Evolutionary conservation across 495 filamentous ascomycete species (phyloP), one percentile per base, ranked within the genome.

Genomic region (Aspergillus mulundensis): DNA sequence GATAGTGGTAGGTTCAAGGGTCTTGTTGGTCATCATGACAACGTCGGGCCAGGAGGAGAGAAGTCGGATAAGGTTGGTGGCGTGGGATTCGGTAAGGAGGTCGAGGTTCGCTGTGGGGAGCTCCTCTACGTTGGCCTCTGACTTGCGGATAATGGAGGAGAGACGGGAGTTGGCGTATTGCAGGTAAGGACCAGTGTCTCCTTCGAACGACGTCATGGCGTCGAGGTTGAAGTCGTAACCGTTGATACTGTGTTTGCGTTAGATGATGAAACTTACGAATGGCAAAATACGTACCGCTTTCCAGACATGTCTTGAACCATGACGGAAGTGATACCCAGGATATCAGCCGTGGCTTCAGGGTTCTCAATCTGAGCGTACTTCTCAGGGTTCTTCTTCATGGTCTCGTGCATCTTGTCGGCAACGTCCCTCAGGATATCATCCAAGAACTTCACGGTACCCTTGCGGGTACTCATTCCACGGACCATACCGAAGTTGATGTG

Each of bases 401-500:
- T 83, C 53, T 85, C 84, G 70, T 87, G 85, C 83, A 88, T 87
- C 67, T 85, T 82, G 21, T 86, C 84, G 32, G 76, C 79, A 36
- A 85, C 82, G 58, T 86, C 79, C 39, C 73, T 65, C 48, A 90
- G 70, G 48, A 87, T 86, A 64, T 88, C 84, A 54, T 85, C 84
- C 54, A 89, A 71, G 66, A 87, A 86, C 66, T 87, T 86, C 8
- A 84, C 86, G 7, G 83, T 87, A 52, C 86, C 86, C 70, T 84
- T 84, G 40, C 84, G 72, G 15, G 84, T 88, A 56, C 81, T 83
- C 84, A 88, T 87, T 51, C 84, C 84, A 42, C 79, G 74, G 43
- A 87, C 84, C 81, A 87, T 87, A 62, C 84, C 86, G 63, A 90
- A 90, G 68, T 82, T 85, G 67, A 90, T 79, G 66, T 88, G 85